Evolutionary conservation across 306 rosid genomes (phyloP).

Genomic region (Acacia acuminata): DNA sequence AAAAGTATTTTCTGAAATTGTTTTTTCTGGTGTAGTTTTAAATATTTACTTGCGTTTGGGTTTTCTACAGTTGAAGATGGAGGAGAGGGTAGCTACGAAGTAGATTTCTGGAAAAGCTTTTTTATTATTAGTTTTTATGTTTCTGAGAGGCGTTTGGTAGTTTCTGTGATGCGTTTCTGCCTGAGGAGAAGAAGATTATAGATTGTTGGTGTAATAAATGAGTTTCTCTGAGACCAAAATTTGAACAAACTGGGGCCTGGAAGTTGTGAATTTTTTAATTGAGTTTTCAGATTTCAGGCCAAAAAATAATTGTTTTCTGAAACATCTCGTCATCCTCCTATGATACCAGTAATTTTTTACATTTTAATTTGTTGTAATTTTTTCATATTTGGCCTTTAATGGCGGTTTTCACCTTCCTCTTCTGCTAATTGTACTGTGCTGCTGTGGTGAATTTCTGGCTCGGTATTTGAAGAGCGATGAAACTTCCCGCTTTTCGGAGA

Average conservation of each 20-base stretch:
- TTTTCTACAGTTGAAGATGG: constrained; percentile 39
- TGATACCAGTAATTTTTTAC: constrained; percentile 8
- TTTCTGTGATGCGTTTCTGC: constrained; percentile 13
- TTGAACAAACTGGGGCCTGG: not conserved
- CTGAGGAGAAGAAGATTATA: constrained; percentile 9
- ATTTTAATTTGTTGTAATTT: constrained; percentile 12
- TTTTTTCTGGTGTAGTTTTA: constrained; percentile 23
- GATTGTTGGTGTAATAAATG: constrained; percentile 29
- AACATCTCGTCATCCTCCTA: not conserved
- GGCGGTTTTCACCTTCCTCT: constrained; percentile 9
- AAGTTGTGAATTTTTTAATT: not conserved
- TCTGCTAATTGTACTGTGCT: not conserved
- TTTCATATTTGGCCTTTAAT: constrained; percentile 28
- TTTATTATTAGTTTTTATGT: constrained; percentile 2
- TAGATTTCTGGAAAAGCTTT: constrained; percentile 30
- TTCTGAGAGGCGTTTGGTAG: constrained; percentile 22
- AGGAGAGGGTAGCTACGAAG: constrained; percentile 30
- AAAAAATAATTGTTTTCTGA: constrained; percentile 3
- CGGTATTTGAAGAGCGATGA: constrained; percentile 25
- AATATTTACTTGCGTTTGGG: constrained; percentile 21
- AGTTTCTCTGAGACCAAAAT: not conserved
- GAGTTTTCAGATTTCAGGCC: not conserved
- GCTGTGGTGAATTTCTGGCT: constrained; percentile 29
- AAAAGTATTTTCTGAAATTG: not conserved
- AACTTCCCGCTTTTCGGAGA: constrained; percentile 14